Conservation (phyloP, 2,329 filamentous ascomycete genomes). For the Diaporthe sp. region DNA sequence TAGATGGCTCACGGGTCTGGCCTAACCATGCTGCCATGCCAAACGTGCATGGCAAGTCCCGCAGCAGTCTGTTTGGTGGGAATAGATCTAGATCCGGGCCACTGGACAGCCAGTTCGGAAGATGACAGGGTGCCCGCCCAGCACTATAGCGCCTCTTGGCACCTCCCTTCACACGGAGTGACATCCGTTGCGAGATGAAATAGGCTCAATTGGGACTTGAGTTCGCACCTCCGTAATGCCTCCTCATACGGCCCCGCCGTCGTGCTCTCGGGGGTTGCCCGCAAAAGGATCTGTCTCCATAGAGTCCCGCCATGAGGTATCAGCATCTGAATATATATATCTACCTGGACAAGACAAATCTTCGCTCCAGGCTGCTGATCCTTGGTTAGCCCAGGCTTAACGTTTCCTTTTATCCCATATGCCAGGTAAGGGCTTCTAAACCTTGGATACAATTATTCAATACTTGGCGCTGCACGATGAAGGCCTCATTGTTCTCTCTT, state of each 20-base stretch:
- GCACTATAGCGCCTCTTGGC: constrained; percentile 12
- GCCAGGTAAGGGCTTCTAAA: background rate
- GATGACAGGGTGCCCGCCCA: constrained; percentile 14
- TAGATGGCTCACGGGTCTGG: background rate
- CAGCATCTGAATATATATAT: background rate
- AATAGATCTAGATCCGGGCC: background rate
- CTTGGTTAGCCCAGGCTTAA: background rate
- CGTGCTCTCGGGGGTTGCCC: background rate
- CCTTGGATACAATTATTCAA: background rate
- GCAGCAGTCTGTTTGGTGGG: constrained; percentile 19
- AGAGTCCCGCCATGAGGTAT: background rate
- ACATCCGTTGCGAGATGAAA: constrained; percentile 8
- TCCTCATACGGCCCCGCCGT: background rate
- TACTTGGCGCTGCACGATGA: background rate
- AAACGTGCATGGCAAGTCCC: constrained; percentile 6
- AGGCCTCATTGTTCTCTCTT: constrained; percentile 1
- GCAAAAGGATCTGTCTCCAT: background rate
- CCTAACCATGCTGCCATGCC: background rate
- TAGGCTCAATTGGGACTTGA: background rate
- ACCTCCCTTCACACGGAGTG: background rate
- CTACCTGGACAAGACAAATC: background rate
- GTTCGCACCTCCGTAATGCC: background rate
- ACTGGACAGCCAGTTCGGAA: background rate
- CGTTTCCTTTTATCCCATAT: background rate
- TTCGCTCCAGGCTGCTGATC: background rate